Conservation (phyloP, 2,329 filamentous ascomycete species). For the Lomentospora prolificans region DNA sequence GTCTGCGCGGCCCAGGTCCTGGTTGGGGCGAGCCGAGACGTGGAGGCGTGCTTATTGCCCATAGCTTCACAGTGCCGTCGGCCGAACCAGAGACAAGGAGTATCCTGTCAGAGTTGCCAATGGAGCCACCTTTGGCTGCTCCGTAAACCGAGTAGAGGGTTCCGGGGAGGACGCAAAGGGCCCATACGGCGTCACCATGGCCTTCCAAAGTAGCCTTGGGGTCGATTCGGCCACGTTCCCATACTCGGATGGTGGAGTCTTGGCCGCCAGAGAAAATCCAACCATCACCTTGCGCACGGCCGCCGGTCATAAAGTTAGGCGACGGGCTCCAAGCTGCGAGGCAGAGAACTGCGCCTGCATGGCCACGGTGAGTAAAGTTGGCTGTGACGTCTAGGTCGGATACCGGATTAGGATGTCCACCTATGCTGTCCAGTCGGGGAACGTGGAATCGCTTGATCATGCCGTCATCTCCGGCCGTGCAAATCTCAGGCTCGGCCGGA, state of each 20-base stretch:
- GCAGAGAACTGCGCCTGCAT: slow-evolving; percentile 80
- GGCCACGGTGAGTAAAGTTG: slow-evolving; percentile 91
- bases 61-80: slow-evolving; percentile 84
- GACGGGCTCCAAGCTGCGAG: slow-evolving; percentile 80
- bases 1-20: slow-evolving; percentile 48
- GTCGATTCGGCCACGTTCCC: slow-evolving; percentile 90
- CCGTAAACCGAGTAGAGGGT: slow-evolving; percentile 76
- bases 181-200: slow-evolving; percentile 94
- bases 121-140: slow-evolving; percentile 49
- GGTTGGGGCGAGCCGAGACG: slow-evolving; percentile 74
- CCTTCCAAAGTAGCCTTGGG: slow-evolving; percentile 91
- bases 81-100: slow-evolving; percentile 85
- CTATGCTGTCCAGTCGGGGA: slow-evolving; percentile 59
- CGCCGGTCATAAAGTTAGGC: slow-evolving; percentile 81
- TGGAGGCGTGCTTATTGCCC: slow-evolving; percentile 87
- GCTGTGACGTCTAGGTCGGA: slow-evolving; percentile 82
- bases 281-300: slow-evolving; percentile 79
- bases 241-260: slow-evolving; percentile 85
- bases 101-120: slow-evolving; percentile 76
- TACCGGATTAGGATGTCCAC: slow-evolving; percentile 30
- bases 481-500: slow-evolving; percentile 91
- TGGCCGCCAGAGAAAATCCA: slow-evolving; percentile 99
- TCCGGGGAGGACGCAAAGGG: slow-evolving; percentile 81
- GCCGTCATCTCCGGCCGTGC: slow-evolving; percentile 89
- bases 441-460: slow-evolving; percentile 96